Base-by-base conservation (phyloP, 108 stramenopile species). In the Nitzschia sp. region DNA sequence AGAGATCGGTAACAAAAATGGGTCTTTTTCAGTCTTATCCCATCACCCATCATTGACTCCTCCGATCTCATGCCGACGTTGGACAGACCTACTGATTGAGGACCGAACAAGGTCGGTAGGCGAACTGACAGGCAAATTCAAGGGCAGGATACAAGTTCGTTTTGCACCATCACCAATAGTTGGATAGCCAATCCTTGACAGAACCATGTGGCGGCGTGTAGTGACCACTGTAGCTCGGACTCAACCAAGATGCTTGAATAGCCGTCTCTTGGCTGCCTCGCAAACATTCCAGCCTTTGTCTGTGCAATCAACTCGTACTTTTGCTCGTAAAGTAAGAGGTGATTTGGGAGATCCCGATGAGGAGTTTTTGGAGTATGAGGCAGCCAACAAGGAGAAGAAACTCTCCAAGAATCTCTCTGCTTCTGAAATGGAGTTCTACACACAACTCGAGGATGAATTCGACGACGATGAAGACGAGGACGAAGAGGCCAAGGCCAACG, bases 391-490 rank as follows among this genome's bases (percentile, higher is more conserved):
- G 10, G 57, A 55, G 37, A 51, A 50, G 24, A 55, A 58, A 6
- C 25, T 25, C 24, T 37, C 10, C 17, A 46, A 51, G 29, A 42
- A 43, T 3, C 22, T 52, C 0, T 57, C 68, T 10, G 56, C 68
- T 15, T 15, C 48, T 21, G 68, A 69, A 12, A 69, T 69, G 68
- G 68, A 69, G 37, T 69, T 69, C 21, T 69, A 41, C 50, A 26
- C 53, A 8, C 53, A 56, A 25, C 40, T 54, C 5, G 53, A n/a
- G 6, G 70, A 66, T n/a, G 75, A 65, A 37, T 51, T 29, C 40
- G 55, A 71, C 1, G 70, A 71, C 11, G 69, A 70, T 11, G 58
- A 62, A 14, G 75, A 76, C 38, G 50, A 65, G 24, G 65, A 71
- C 37, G 56, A 57, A 15, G 64, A 65, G 64, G 77, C 54, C 21